Evolutionary conservation across 768 basidiomycete genomes (phyloP), one percentile per base, ranked within the genome.

Genomic region (Sistotremastrum niveocremeum): DNA sequence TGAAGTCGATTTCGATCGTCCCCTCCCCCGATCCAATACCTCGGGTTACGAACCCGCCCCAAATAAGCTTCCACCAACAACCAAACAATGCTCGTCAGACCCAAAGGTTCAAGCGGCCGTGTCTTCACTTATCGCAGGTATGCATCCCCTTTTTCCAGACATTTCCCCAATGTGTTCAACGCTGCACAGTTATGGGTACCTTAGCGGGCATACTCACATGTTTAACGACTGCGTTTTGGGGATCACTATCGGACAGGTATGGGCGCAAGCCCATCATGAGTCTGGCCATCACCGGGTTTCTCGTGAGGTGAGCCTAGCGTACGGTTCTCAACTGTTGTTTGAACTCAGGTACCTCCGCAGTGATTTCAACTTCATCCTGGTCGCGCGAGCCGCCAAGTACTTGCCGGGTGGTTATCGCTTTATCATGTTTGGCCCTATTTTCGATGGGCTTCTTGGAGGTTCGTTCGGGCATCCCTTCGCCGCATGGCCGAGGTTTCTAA

Each of bases 321-420:
- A 37, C 32, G 41, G 9, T 9, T 32, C 12, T n/a, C 32, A 4
- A 44, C 12, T 38, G 35, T 7, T 3, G 39, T 20, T 2, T 1
- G 2, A 20, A 20, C n/a, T 10, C 30, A 37, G 12, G 35, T n/a
- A 11, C 20, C 36, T 44, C 32, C n/a, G 1, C 45, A 69, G 67
- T 49, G 83, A 90, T 49, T 55, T 77, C 36, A 77, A 65, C 50
- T 78, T 89, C 52, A 69, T 93, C 42, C 53, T 81, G 37, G 81
- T 85, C 4, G 66, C 76, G 12, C 65, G 63, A 31, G 81, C 70
- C 56, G 73, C 75, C 35, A 64, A 74, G 44, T 53, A 61, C 5
- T 64, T 87, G 4, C 89, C 88, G 2, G 85, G 84, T 1, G 83
- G 84, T 5, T 91, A 90, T 59, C 82, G 84, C 72, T 81, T 86